Evolutionary conservation across 495 filamentous ascomycete species (phyloP).

Genomic region (Sordaria brevicollis): DNA sequence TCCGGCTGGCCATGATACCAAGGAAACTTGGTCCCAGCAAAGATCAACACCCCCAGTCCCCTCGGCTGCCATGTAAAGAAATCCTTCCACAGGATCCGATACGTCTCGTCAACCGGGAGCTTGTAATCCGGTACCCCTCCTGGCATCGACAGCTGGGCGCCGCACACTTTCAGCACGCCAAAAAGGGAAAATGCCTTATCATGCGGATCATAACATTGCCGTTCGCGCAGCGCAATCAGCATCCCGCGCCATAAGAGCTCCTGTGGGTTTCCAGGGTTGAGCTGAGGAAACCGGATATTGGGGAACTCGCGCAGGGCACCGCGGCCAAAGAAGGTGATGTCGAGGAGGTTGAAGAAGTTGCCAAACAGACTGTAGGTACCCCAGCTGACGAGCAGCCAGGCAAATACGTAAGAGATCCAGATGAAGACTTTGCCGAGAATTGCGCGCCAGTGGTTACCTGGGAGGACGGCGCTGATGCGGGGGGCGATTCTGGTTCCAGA

Average conservation of each 20-base stretch:
- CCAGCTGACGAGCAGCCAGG: not conserved
- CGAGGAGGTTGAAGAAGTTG: not conserved
- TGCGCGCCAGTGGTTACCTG: not conserved
- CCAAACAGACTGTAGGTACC: not conserved
- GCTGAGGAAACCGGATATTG: not conserved
- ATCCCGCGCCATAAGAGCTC: not conserved
- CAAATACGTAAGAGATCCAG: not conserved
- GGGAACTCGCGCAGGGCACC: not conserved
- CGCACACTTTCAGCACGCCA: not conserved
- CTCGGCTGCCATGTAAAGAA: not conserved
- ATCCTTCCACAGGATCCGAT: not conserved
- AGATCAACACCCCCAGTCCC: not conserved
- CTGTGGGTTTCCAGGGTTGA: not conserved
- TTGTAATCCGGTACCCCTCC: not conserved
- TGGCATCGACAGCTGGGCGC: not conserved
- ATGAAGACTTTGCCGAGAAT: not conserved
- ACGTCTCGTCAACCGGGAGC: not conserved
- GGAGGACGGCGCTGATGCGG: not conserved
- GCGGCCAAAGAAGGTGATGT: not conserved
- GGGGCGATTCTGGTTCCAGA: not conserved
- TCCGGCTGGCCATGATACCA: not conserved
- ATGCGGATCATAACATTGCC: not conserved
- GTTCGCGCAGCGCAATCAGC: not conserved
- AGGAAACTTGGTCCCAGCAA: not conserved
- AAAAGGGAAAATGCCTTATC: not conserved